Evolutionary conservation across 345 rosid species (phyloP), one percentile per base, ranked within the genome.

Genomic region (Lagerstroemia speciosa): DNA sequence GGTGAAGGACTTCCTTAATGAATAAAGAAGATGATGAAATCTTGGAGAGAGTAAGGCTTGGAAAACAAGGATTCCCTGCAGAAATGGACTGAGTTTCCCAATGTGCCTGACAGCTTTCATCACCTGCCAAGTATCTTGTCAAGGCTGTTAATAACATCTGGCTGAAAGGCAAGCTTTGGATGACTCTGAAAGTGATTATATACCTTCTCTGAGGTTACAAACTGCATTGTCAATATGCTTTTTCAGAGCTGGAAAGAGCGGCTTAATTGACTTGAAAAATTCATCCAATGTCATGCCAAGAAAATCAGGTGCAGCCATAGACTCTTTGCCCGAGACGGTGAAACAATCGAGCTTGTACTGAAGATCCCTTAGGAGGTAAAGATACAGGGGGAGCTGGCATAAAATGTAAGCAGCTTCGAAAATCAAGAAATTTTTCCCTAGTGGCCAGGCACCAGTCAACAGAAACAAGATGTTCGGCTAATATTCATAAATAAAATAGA

Each of bases 291-390:
- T 79, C 75, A 78, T 78, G 69, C 77, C 76, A 52, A 74, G 64
- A 68, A 77, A 74, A 75, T 72, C 79, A 78, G 77, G 73, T 43
- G 84, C 71, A 69, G 72, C 61, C 64, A 46, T 74, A 66, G 62
- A 83, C 77, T 76, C 76, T 78, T 75, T 87, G 20, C 66, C 77
- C 22, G 74, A 69, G 77, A 77, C 68, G 72, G 77, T 70, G 72
- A 91, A 81, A 80, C 36, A 75, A 80, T 84, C 91, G 84, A 91
- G 80, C 84, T 83, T 89, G 80, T 63, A 60, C 75, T 75, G 91
- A 70, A 91, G 83, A 71, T 91, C 96, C 37, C 77, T 84, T 64
- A 89, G 73, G 63, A 91, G 91, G 80, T 85, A 91, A 73, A 91
- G 74, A 68, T 80, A 73, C 52, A 87, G 69, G 45, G 91, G 87